These are phyloP conservation scores for Fusarium concolor DNA, from an alignment of 2,329 filamentous ascomycete species.

Conservation along the genomic window DNA sequence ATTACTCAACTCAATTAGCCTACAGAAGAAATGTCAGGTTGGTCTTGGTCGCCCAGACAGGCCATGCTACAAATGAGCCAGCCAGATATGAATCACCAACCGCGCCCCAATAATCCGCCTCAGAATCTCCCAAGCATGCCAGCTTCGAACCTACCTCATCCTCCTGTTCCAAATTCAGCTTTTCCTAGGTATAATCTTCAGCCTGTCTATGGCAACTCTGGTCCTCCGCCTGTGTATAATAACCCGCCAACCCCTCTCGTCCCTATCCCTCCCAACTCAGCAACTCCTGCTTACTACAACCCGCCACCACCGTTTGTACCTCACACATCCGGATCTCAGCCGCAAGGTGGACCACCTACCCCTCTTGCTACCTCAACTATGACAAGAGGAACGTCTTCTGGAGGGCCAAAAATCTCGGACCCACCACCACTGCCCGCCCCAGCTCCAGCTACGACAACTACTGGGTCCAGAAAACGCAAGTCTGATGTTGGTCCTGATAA, in stretches of 20 bases:
- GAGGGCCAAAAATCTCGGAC: background rate
- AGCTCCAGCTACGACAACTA: slow-evolving; percentile 3
- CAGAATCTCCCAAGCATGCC: slow-evolving; percentile 18
- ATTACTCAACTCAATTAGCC: background rate
- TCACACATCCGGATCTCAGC: background rate
- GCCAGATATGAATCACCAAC: background rate
- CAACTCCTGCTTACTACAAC: slow-evolving; percentile 16
- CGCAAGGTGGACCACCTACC: background rate
- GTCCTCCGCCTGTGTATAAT: background rate
- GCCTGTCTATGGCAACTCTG: background rate
- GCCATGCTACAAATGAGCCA: slow-evolving; percentile 31
- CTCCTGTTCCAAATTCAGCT: background rate
- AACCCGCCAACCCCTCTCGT: background rate
- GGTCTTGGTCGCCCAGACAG: slow-evolving; percentile 36
- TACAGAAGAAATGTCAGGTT: slow-evolving; percentile 25
- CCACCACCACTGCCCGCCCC: background rate
- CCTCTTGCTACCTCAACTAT: background rate
- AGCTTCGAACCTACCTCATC: slow-evolving; percentile 11
- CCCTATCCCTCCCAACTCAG: background rate
- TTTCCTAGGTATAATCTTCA: background rate
- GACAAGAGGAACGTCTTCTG: background rate
- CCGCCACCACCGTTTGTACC: slow-evolving; percentile 26
- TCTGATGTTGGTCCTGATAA: slow-evolving; percentile 30
- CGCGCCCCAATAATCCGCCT: slow-evolving; percentile 2
- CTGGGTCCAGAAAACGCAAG: slow-evolving; percentile 39